Base-by-base conservation (phyloP, 2,329 filamentous ascomycete species). In the Clonostachys solani region DNA sequence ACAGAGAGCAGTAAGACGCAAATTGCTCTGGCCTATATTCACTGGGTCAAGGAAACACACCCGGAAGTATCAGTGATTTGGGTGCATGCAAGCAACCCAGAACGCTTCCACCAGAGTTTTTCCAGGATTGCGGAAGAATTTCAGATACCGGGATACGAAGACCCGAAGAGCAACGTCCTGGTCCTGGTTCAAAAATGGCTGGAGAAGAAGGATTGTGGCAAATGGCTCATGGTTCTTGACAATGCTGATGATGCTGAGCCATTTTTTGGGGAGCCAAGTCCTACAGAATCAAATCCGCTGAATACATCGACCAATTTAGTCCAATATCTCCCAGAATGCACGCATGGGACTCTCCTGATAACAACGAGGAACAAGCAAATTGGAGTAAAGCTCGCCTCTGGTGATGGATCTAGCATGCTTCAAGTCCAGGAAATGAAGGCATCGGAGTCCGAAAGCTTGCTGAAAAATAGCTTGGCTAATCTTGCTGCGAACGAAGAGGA, bases 331-430 rank as follows among this genome's bases (percentile, higher is more conserved):
- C 64, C 65, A 0, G 52, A 64, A 3, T 64, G 57, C 10, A 2
- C 49, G 0, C 56, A 67, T 0, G 65, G 65, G 3, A 52, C 54
- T 1, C 37, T 65, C 12, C 55, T 71, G 0, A 40, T 65, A 6
- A 69, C 65, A 0, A 68, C 64, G 0, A 57, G 64, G 29, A 64
- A 67, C 18, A 63, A 62, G 45, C 52, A 66, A 13, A 55, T 53
- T 0, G 64, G 59, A 1, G 46, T 48, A 1, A 51, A 48, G 16
- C 50, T 69, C 4, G 49, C 49, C 2, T 51, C 48, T 6, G 57
- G 61, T 2, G 53, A 52, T 4, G 41, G 1, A 0, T 54, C 50
- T 0, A 56, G 9, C 23, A 10, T 29, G 9, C 23, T 67, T 5
- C 52, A 62, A 43, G 53, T 69, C 0, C 33, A 19, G 34, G 56